Evolutionary conservation across 139 green algal genomes (phyloP).

Genomic region (Picochlorum sp.): DNA sequence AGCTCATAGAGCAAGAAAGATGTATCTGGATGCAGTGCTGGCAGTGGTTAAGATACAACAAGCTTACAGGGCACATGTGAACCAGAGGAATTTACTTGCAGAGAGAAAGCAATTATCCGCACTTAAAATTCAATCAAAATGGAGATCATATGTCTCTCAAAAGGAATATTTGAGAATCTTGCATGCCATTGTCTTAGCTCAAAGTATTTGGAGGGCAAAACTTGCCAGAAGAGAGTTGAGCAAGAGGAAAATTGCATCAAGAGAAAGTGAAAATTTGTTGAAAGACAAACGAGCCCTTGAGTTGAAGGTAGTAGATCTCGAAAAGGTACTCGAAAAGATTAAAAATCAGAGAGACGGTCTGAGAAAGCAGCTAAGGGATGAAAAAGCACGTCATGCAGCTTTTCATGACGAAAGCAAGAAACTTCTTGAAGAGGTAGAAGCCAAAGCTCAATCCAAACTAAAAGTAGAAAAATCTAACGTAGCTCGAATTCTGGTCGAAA

Average conservation of each 20-base stretch:
- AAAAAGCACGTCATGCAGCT: no score
- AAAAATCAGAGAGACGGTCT: slow-evolving; percentile 77
- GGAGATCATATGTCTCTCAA: slow-evolving; percentile 25
- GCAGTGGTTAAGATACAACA: slow-evolving; percentile 20
- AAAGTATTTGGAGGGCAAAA: slow-evolving; percentile 50
- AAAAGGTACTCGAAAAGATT: slow-evolving; percentile 59
- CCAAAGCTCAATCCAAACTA: no score
- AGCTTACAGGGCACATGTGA: slow-evolving; percentile 12
- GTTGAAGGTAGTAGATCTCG: slow-evolving; percentile 47
- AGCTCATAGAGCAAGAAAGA: slow-evolving; percentile 1
- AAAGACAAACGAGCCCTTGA: slow-evolving; percentile 82
- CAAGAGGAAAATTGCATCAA: slow-evolving; percentile 28
- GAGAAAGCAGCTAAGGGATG: slow-evolving; percentile 39
- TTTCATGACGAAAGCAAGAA: no score
- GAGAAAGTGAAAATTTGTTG: slow-evolving; percentile 70
- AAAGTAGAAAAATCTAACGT: no score
- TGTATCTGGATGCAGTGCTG: slow-evolving; percentile 4
- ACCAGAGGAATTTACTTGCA: not conserved
- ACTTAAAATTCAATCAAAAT: slow-evolving; percentile 41
- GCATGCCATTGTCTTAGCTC: slow-evolving; percentile 21
- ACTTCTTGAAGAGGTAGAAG: no score
- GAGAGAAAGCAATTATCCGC: slow-evolving; percentile 28
- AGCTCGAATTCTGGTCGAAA: no score
- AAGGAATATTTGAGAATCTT: slow-evolving; percentile 17
- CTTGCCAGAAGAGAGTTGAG: slow-evolving; percentile 39